Base-by-base conservation (phyloP, 257 asterid genomes). In the Solanum chiquidenum region DNA sequence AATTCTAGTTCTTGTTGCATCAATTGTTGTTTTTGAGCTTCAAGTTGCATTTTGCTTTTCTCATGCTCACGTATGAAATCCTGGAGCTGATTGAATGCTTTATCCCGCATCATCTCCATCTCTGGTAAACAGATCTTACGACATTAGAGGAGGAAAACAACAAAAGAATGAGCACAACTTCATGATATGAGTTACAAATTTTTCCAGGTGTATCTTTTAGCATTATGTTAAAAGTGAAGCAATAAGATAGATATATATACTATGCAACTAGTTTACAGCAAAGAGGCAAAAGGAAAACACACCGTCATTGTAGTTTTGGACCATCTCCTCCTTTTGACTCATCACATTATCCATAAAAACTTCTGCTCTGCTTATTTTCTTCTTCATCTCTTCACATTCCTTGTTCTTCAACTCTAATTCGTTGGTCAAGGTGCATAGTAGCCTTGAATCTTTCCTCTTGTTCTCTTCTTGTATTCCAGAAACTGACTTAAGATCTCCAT, bases 401-500 rank as follows among this genome's bases (percentile, higher is more conserved):
- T 60, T 85, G 88, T 88, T 87, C 94, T 93, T 76, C 60, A 84
- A 91, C 20, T 90, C 89, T 16, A 94, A 86, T 42, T 91, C 92
- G 52, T 87, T 89, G 14, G 89, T 83, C 87, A 95, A 33, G 84
- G 88, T 72, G 44, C 94, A 90, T 49, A 94, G 34, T 20, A 95
- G 93, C 89, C 90, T 77, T 18, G 90, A 89, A 44, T 85, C 88
- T 84, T 92, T 93, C 82, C 94, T 93, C 90, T 85, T 90, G 75
- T 90, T 95, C 29, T 89, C 92, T 10, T 87, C 89, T 87, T 94
- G 93, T 88, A 96, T 77, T 69, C 87, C 94, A 9, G 89, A 86
- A 18, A 94, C 64, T 33, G 94, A 92, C 94, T 93, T 96, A 88
- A 96, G 85, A 84, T 95, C 96, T 40, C 96, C 99, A 55, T 91